phyloP scores from a whole-genome alignment of 1,139 yeast species.

The Candida tunisiensis region DNA sequence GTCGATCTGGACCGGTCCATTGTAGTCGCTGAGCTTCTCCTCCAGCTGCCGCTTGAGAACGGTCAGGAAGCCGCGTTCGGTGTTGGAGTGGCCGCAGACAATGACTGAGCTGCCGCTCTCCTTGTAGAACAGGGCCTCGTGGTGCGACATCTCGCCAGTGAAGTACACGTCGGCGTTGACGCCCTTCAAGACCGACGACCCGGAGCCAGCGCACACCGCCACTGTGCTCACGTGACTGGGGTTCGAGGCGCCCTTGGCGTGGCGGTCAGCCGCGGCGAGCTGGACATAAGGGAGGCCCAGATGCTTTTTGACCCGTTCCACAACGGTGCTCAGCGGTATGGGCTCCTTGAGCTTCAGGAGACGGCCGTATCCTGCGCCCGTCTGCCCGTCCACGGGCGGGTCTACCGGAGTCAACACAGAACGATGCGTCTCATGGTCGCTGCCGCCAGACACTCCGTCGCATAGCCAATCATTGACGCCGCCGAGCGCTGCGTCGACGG shows the following conservation, averaged over 20 bases:
- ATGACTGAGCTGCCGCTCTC: conserved; percentile 66
- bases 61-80: conserved; percentile 71
- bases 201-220: conserved; percentile 97
- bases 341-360: conserved; percentile 33
- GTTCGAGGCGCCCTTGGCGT: conserved; percentile 11
- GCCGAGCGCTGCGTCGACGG: conserved; percentile 79
- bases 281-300: conserved; percentile 43
- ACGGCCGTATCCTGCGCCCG: conserved; percentile 76
- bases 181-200: conserved; percentile 50
- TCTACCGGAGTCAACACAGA: conserved; percentile 7
- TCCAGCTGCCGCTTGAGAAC: conserved; percentile 33
- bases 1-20: conserved; percentile 23
- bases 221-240: conserved; percentile 28
- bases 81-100: conserved; percentile 76
- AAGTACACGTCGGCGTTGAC: conserved; percentile 59
- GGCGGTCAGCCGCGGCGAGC: conserved; percentile 33
- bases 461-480: conserved; percentile 93
- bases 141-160: conserved; percentile 93
- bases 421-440: conserved; percentile 10
- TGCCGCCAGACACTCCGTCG: conserved; percentile 32
- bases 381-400: conserved; percentile 21
- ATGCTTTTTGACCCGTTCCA: conserved; percentile 35
- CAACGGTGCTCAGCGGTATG: conserved; percentile 27
- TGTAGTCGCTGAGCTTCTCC: conserved; percentile 21
- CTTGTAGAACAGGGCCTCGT: conserved; percentile 56